Conservation (phyloP, 305 asterid species). For the Fraxinus platypoda region DNA sequence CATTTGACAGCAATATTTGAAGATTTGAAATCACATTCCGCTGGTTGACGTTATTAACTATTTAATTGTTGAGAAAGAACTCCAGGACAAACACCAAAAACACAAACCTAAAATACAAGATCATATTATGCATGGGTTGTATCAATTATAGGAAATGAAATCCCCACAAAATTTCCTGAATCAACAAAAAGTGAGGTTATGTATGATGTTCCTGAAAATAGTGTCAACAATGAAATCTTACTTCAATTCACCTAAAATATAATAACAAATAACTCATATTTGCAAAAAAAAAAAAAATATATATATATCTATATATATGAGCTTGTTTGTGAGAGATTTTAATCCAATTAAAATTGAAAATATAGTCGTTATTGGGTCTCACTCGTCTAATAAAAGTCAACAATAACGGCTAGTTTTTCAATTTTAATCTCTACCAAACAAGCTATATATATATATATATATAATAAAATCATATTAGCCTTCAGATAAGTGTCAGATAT, state of each 20-base stretch:
- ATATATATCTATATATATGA: too few relatives aligned
- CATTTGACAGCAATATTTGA: slow-evolving; percentile 9
- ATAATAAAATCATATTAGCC: not conserved
- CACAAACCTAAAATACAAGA: not conserved
- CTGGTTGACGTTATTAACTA: not conserved
- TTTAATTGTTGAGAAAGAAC: not conserved
- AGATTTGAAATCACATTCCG: not conserved
- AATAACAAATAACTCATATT: not conserved
- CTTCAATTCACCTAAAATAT: not conserved
- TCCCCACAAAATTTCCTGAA: not conserved
- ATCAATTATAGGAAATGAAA: not conserved
- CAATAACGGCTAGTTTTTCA: too few relatives aligned
- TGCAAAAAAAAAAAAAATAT: too few relatives aligned
- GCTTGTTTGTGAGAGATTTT: too few relatives aligned
- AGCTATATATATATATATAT: too few relatives aligned
- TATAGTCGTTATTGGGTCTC: too few relatives aligned
- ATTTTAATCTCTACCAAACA: too few relatives aligned
- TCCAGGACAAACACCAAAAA: slow-evolving; percentile 1
- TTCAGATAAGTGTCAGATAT: not conserved
- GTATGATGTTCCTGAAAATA: not conserved
- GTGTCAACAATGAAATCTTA: not conserved
- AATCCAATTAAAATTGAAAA: too few relatives aligned
- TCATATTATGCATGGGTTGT: not conserved
- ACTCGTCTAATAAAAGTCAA: too few relatives aligned
- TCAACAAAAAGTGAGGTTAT: not conserved